These are phyloP conservation scores for Picochlorum sp. DNA, from an alignment of 139 green algal genomes.

Conservation along the genomic window DNA sequence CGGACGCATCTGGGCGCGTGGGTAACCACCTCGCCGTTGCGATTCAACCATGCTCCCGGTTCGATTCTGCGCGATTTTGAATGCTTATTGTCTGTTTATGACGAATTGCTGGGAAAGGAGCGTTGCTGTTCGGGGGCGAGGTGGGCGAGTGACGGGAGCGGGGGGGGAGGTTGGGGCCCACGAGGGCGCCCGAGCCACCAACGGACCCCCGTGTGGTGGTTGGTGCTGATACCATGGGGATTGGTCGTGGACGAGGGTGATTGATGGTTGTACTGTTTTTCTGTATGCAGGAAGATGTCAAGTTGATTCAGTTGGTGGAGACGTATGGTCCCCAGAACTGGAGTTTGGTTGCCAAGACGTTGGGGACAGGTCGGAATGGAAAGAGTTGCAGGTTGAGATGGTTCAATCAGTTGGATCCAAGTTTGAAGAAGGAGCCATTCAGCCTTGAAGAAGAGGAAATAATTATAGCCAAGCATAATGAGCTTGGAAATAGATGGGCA, in stretches of 20 bases:
- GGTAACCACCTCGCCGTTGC: too few relatives aligned
- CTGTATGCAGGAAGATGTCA: constrained; percentile 30
- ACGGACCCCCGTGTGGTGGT: too few relatives aligned
- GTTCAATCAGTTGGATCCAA: constrained; percentile 68
- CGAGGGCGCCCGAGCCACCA: not conserved
- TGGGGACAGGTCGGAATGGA: constrained; percentile 60
- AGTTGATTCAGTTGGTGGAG: constrained; percentile 33
- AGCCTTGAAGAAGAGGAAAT: constrained; percentile 46
- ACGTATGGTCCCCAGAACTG: constrained; percentile 39
- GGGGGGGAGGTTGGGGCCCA: not conserved
- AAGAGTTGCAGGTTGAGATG: constrained; percentile 75
- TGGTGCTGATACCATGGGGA: too few relatives aligned
- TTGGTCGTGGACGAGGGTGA: not conserved
- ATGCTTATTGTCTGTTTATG: too few relatives aligned
- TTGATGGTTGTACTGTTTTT: not conserved
- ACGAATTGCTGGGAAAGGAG: not conserved
- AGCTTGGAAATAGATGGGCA: constrained; percentile 53
- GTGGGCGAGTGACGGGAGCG: not conserved
- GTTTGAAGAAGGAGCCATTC: constrained; percentile 62
- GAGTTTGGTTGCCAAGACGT: constrained; percentile 39
- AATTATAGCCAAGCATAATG: constrained; percentile 38
- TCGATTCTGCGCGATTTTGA: too few relatives aligned
- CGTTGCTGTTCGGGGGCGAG: not conserved
- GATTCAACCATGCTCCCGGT: too few relatives aligned
- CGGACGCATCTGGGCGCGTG: too few relatives aligned